These are phyloP conservation scores for Quercus mongolica DNA, from an alignment of 306 rosid species.

Conservation along the genomic window DNA sequence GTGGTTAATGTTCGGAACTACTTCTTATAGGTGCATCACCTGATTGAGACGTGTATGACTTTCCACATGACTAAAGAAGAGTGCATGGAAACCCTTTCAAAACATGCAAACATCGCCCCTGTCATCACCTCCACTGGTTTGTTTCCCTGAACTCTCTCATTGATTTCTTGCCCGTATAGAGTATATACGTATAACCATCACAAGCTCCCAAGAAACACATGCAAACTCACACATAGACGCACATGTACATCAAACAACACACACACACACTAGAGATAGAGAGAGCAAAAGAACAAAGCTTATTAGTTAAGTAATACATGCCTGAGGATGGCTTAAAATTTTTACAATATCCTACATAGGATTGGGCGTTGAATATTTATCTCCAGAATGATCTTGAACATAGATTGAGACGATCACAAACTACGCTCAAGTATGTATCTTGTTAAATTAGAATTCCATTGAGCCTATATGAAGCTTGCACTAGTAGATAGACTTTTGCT, in stretches of 20 bases:
- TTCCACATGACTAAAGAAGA: slow-evolving; percentile 82
- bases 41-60: slow-evolving; percentile 91
- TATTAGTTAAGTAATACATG: not conserved
- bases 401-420: not conserved
- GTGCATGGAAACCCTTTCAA: slow-evolving; percentile 92
- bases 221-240: no score
- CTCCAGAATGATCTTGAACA: not conserved
- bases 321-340: not conserved
- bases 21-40: slow-evolving; percentile 64
- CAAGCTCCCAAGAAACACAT: not conserved
- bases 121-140: slow-evolving; percentile 91
- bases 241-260: not conserved
- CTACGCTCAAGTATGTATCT: no score
- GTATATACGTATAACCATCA: not conserved
- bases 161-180: not conserved
- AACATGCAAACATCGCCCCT: slow-evolving; percentile 75
- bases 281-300: not conserved
- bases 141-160: not conserved
- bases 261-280: not conserved
- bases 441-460: no score
- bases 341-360: not conserved
- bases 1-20: not conserved
- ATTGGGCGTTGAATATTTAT: not conserved
- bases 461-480: no score
- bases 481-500: no score